phyloP scores from a whole-genome alignment of 1,284 basidiomycete genomes.

The Cutaneotrichosporon sp. region DNA sequence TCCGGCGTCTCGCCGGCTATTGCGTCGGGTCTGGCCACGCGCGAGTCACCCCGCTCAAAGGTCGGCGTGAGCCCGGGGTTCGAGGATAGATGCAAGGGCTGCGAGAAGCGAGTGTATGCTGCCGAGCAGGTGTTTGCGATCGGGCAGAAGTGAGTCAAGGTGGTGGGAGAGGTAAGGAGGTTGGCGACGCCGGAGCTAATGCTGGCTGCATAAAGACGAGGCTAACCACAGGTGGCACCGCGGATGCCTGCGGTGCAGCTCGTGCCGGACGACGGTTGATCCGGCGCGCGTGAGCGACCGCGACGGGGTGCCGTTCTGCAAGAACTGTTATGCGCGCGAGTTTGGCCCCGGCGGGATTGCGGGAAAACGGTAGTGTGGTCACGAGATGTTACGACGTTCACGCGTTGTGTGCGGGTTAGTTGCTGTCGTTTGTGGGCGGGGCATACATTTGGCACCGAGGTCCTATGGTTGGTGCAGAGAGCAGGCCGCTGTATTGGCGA shows the following conservation, averaged over 20 bases:
- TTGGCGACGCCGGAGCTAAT: too few species aligned
- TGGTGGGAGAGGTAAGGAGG: background rate
- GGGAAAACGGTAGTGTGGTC: constrained; percentile 33
- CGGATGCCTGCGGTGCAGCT: constrained; percentile 45
- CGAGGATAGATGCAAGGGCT: constrained; percentile 44
- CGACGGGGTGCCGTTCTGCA: constrained; percentile 47
- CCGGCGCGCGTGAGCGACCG: constrained; percentile 61
- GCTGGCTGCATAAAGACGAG: background rate
- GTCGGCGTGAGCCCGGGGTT: constrained; percentile 39
- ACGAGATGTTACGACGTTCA: background rate
- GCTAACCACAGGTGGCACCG: constrained; percentile 45
- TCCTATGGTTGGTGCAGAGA: too few species aligned
- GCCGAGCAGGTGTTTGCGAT: constrained; percentile 46
- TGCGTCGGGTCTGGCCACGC: background rate
- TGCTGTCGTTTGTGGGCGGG: too few species aligned
- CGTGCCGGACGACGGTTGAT: constrained; percentile 46
- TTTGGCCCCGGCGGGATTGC: constrained; percentile 47
- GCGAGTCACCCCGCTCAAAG: constrained; percentile 30
- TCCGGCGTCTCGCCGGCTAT: constrained; percentile 9
- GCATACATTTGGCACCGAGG: too few species aligned
- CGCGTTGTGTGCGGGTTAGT: background rate
- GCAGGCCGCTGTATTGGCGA: too few species aligned
- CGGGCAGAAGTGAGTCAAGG: constrained; percentile 23
- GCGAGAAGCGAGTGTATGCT: constrained; percentile 52
- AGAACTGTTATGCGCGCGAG: constrained; percentile 50